Conservation (phyloP, 148 eudicot genomes). For the Cornus controversa region DNA sequence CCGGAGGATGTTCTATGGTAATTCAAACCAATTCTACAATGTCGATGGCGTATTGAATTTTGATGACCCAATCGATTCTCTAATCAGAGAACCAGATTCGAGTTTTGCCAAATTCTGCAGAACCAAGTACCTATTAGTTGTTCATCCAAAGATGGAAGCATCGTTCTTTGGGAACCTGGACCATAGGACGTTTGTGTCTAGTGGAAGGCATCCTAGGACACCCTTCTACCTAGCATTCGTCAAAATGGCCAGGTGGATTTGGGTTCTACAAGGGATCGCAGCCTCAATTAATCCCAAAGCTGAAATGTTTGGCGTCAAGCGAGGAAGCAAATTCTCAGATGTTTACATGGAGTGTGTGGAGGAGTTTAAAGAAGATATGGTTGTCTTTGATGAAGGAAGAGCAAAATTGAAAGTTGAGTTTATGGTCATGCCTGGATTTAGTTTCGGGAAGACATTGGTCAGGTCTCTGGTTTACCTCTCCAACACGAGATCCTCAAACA, state of each 20-base stretch:
- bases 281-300: conserved; percentile 27
- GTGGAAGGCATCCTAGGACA: conserved; percentile 49
- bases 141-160: conserved; percentile 56
- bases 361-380: conserved; percentile 20
- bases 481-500: neutral
- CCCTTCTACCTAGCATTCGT: conserved; percentile 47
- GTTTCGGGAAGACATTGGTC: conserved; percentile 31
- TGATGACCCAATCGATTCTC: conserved; percentile 35
- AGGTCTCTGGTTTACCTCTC: conserved; percentile 47
- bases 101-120: conserved; percentile 51
- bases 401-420: conserved; percentile 42
- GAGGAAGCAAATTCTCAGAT: conserved; percentile 37
- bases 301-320: conserved; percentile 41
- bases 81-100: conserved; percentile 40
- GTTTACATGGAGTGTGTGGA: conserved; percentile 49
- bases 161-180: conserved; percentile 57
- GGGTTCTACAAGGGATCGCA: conserved; percentile 36
- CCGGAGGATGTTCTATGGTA: conserved; percentile 44
- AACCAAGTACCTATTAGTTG: conserved; percentile 40
- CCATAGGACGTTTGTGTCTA: conserved; percentile 42
- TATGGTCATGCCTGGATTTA: conserved; percentile 62
- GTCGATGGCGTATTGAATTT: conserved; percentile 18
- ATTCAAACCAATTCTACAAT: conserved; percentile 10
- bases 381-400: conserved; percentile 11
- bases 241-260: conserved; percentile 50